Percentiles rank a stretch among this genome's conserved stretches.
phyloP scores from a whole-genome alignment of 2,329 filamentous ascomycete species.

The Penicillium sp. region DNA sequence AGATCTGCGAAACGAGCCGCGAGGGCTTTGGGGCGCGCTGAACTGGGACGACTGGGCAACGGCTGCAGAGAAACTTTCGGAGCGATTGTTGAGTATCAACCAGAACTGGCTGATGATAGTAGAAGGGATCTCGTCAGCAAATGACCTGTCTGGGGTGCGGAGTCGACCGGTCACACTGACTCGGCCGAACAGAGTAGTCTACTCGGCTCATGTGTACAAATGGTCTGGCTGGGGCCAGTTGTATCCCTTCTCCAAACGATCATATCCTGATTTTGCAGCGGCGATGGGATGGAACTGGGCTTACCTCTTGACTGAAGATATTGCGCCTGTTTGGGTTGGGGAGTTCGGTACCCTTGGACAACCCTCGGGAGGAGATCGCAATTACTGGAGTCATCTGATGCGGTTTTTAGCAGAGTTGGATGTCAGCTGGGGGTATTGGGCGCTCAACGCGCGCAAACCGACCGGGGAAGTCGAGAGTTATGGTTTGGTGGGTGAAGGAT shows the following conservation, averaged over 20 bases:
- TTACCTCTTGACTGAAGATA: conserved; percentile 59
- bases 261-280: conserved; percentile 62
- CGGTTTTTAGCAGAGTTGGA: conserved; percentile 59
- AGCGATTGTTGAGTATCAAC: conserved; percentile 61
- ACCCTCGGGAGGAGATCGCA: conserved; percentile 58
- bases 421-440: conserved; percentile 71
- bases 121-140: conserved; percentile 67
- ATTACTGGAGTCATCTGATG: conserved; percentile 68
- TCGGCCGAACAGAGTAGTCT: conserved; percentile 59
- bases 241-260: conserved; percentile 61
- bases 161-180: conserved; percentile 60
- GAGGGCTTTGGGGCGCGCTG: conserved; percentile 70
- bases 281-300: conserved; percentile 68
- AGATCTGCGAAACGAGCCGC: conserved; percentile 69
- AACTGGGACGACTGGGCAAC: conserved; percentile 64
- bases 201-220: conserved; percentile 68
- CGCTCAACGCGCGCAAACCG: conserved; percentile 67
- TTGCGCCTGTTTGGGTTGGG: conserved; percentile 68
- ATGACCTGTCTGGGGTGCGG: conserved; percentile 61
- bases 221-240: conserved; percentile 70
- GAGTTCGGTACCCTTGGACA: conserved; percentile 63
- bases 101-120: conserved; percentile 67
- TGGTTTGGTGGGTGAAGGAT: conserved; percentile 63
- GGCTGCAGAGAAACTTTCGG: conserved; percentile 65
- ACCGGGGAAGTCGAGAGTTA: conserved; percentile 60